phyloP scores from a whole-genome alignment of 2,329 filamentous ascomycete species.

The Samsoniella hepiali region DNA sequence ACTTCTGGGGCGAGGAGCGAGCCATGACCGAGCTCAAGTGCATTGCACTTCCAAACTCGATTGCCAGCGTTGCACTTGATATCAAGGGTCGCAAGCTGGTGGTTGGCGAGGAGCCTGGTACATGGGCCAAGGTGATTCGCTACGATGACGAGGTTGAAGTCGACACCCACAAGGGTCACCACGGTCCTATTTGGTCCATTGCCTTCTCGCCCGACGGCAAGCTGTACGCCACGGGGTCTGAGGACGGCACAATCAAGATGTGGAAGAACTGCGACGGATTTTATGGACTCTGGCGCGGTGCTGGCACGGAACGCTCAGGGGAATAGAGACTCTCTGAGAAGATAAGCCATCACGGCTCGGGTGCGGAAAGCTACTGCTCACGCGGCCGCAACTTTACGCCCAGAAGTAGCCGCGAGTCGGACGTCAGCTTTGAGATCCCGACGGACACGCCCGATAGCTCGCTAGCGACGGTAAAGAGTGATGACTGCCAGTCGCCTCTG shows the following conservation, averaged over 20 bases:
- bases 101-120: constrained; percentile 86
- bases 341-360: not conserved
- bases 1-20: constrained; percentile 78
- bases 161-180: constrained; percentile 93
- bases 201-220: constrained; percentile 94
- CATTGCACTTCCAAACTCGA: constrained; percentile 74
- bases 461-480: constrained; percentile 15
- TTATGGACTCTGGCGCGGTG: constrained; percentile 61
- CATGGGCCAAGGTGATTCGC: constrained; percentile 93
- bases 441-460: constrained; percentile 16
- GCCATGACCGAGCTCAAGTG: constrained; percentile 75
- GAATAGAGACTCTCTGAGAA: constrained; percentile 34
- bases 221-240: constrained; percentile 91
- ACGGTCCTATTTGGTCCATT: constrained; percentile 95
- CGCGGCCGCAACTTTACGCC: constrained; percentile 17
- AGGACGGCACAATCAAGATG: constrained; percentile 97
- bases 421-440: constrained; percentile 15
- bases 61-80: constrained; percentile 88
- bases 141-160: constrained; percentile 81
- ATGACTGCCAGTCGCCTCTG: constrained; percentile 13
- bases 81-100: constrained; percentile 77
- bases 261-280: constrained; percentile 68
- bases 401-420: constrained; percentile 15
- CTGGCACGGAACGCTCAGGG: constrained; percentile 37
- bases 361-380: not conserved